phyloP scores from a whole-genome alignment of 768 basidiomycete genomes.

The Strobilomyces echinocephalus region DNA sequence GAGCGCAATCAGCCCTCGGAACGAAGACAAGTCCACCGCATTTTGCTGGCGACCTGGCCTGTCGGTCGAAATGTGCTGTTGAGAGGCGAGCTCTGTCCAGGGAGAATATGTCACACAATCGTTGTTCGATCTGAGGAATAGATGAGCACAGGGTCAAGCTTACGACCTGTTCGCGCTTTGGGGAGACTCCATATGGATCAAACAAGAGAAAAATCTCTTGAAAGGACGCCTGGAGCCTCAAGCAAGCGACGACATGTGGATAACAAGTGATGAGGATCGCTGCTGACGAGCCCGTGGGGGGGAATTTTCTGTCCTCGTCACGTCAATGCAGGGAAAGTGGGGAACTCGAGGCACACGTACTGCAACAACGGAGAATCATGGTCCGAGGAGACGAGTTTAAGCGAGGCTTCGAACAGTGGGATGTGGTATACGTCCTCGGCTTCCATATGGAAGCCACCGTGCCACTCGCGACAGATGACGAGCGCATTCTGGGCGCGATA shows the following conservation, averaged over 20 bases:
- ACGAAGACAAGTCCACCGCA: conserved; percentile 54
- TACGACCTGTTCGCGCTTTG: conserved; percentile 46
- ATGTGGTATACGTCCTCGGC: conserved; percentile 45
- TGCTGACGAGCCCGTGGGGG: conserved; percentile 16
- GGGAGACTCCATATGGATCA: conserved; percentile 48
- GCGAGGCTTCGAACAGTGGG: conserved; percentile 43
- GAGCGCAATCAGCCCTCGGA: conserved; percentile 25
- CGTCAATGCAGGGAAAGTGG: background rate
- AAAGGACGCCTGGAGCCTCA: conserved; percentile 29
- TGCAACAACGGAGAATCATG: conserved; percentile 31
- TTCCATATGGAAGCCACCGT: conserved; percentile 40
- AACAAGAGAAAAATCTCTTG: conserved; percentile 51
- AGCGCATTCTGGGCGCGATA: conserved; percentile 42
- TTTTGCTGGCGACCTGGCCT: conserved; percentile 49
- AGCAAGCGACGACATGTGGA: conserved; percentile 53
- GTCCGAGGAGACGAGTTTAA: conserved; percentile 33
- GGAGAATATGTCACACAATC: conserved; percentile 41
- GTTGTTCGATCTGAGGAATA: conserved; percentile 35
- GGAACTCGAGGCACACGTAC: conserved; percentile 6
- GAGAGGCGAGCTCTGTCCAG: conserved; percentile 35
- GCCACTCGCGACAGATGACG: conserved; percentile 47
- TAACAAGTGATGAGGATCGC: conserved; percentile 51
- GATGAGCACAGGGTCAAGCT: conserved; percentile 50
- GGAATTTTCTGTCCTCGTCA: conserved; percentile 21
- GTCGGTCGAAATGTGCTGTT: conserved; percentile 45